A percentile compares a stretch with the other conserved stretches of the same genome.
These are phyloP conservation scores for Teratosphaeria destructans DNA, from an alignment of 2,329 filamentous ascomycete species.

Conservation along the genomic window DNA sequence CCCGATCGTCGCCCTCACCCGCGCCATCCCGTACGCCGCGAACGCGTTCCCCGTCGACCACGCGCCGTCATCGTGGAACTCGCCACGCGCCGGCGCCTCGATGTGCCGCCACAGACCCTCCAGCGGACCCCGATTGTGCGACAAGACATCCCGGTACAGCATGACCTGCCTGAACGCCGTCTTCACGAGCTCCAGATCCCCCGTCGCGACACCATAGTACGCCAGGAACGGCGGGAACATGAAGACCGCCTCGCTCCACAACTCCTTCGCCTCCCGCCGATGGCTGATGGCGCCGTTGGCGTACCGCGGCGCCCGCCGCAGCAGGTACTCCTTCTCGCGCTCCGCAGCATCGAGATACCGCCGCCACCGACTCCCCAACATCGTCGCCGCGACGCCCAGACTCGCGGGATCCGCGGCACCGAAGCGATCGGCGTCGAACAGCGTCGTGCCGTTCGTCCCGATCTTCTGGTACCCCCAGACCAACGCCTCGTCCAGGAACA, in stretches of 20 bases:
- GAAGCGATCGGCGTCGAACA: constrained; percentile 24
- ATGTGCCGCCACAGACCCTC: constrained; percentile 38
- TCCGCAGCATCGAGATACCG: constrained; percentile 29
- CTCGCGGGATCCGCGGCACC: constrained; percentile 36
- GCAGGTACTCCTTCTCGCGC: constrained; percentile 32
- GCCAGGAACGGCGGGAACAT: constrained; percentile 43
- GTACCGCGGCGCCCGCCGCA: constrained; percentile 31
- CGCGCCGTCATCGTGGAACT: constrained; percentile 27
- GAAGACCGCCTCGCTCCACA: constrained; percentile 42
- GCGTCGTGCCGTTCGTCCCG: constrained; percentile 16
- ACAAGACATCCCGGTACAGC: constrained; percentile 33
- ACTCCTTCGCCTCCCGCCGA: constrained; percentile 31
- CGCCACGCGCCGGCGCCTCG: constrained; percentile 20
- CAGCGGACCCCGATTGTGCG: constrained; percentile 12
- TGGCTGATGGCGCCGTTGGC: constrained; percentile 41
- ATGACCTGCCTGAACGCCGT: constrained; percentile 31
- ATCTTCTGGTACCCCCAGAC: constrained; percentile 28
- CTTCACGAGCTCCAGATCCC: constrained; percentile 24
- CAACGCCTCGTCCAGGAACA: constrained; percentile 22
- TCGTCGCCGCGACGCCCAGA: constrained; percentile 35
- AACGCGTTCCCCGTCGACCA: constrained; percentile 43
- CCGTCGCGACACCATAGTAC: constrained; percentile 31
- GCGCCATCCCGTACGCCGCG: constrained; percentile 38
- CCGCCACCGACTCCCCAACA: constrained; percentile 29
- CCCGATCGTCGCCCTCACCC: constrained; percentile 35